Conservation (phyloP, 306 rosid genomes). For the Lotus japonicus region DNA sequence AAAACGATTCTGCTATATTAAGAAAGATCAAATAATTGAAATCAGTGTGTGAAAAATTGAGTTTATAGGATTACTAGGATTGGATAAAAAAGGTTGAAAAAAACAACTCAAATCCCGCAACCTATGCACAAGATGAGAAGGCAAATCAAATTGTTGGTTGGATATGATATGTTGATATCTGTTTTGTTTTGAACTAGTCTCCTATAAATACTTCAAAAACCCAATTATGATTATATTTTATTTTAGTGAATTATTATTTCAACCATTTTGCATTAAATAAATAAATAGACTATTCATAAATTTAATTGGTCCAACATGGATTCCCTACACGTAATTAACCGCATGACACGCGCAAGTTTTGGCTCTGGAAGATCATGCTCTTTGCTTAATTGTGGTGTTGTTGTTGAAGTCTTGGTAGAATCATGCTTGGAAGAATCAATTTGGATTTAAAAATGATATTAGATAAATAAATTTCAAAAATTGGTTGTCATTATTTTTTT, state of each 20-base stretch:
- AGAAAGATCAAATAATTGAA: too few relatives aligned
- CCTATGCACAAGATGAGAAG: not conserved
- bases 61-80: not conserved
- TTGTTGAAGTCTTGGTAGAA: not conserved
- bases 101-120: not conserved
- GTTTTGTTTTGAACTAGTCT: not conserved
- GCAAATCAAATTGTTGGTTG: not conserved
- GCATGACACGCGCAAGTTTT: not conserved
- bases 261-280: not conserved
- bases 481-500: too few relatives aligned
- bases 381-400: not conserved
- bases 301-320: slow-evolving; percentile 3
- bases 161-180: not conserved
- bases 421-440: too few relatives aligned
- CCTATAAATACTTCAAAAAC: not conserved
- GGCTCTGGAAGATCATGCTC: not conserved
- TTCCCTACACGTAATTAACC: slow-evolving; percentile 20
- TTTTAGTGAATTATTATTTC: not conserved
- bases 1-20: not conserved
- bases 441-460: too few relatives aligned
- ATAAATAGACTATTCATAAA: not conserved
- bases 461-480: too few relatives aligned
- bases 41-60: not conserved
- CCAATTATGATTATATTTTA: too few relatives aligned
- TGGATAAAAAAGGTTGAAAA: not conserved